These are phyloP conservation scores for Hortiboletus campestris DNA, from an alignment of 768 basidiomycete genomes.

Conservation along the genomic window DNA sequence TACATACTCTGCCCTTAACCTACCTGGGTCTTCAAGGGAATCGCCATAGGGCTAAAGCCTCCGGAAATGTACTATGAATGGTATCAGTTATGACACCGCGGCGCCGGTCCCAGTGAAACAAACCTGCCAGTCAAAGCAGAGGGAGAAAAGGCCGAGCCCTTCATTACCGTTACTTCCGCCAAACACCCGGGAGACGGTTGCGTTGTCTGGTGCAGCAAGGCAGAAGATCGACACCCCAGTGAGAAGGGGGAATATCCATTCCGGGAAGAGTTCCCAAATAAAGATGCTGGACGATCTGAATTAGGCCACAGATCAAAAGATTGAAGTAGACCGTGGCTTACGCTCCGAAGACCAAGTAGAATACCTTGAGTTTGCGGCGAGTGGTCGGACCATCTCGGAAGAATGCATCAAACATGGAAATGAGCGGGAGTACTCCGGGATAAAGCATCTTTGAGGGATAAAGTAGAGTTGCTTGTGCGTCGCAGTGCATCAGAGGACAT, in stretches of 20 bases:
- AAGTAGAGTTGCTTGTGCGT: slow-evolving; percentile 28
- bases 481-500: neutral
- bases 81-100: neutral
- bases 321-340: slow-evolving; percentile 32
- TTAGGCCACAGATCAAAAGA: neutral
- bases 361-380: slow-evolving; percentile 39
- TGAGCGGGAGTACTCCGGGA: slow-evolving; percentile 29
- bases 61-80: slow-evolving; percentile 20
- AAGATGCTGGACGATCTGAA: slow-evolving; percentile 31
- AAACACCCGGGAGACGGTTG: slow-evolving; percentile 53
- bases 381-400: slow-evolving; percentile 41
- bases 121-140: slow-evolving; percentile 62
- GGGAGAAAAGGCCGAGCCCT: slow-evolving; percentile 56
- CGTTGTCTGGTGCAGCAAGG: slow-evolving; percentile 48
- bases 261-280: slow-evolving; percentile 26
- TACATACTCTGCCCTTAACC: neutral
- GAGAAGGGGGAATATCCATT: slow-evolving; percentile 52
- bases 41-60: slow-evolving; percentile 46
- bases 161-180: slow-evolving; percentile 64
- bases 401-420: slow-evolving; percentile 33
- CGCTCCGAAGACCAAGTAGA: slow-evolving; percentile 23
- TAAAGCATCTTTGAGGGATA: slow-evolving; percentile 48
- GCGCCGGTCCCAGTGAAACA: slow-evolving; percentile 17
- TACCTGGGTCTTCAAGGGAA: slow-evolving; percentile 53
- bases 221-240: slow-evolving; percentile 64